phyloP scores from a whole-genome alignment of 768 basidiomycete species.

The Calocybe cyanea region DNA sequence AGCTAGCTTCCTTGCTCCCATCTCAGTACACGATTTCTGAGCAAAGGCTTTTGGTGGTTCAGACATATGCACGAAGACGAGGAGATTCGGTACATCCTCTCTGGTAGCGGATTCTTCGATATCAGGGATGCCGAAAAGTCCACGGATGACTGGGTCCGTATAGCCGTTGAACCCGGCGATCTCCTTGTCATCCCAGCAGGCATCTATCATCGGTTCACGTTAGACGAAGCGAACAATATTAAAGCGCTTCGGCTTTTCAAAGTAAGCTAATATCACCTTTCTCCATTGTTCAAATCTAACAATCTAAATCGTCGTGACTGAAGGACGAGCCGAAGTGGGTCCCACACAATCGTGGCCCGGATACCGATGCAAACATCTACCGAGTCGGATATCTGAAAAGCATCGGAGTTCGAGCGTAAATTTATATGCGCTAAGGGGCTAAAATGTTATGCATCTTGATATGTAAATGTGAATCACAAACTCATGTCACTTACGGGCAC shows the following conservation, averaged over 20 bases:
- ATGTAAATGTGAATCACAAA: too few species aligned
- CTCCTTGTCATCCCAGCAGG: constrained; percentile 85
- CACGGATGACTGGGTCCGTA: constrained; percentile 76
- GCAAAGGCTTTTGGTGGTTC: constrained; percentile 2
- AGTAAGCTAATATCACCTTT: constrained; percentile 31
- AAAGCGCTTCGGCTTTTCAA: constrained; percentile 84
- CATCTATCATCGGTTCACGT: constrained; percentile 93
- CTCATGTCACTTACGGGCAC: too few species aligned
- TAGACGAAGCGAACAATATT: constrained; percentile 72
- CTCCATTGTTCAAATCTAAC: too few species aligned
- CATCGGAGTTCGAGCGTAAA: constrained; percentile 39
- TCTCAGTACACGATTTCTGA: background rate
- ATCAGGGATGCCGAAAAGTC: constrained; percentile 73
- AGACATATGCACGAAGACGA: constrained; percentile 97
- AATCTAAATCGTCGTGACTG: too few species aligned
- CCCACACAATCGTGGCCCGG: constrained; percentile 60
- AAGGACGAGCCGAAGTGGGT: constrained; percentile 90
- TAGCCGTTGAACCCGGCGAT: constrained; percentile 74
- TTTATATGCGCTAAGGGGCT: background rate
- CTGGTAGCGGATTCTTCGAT: constrained; percentile 91
- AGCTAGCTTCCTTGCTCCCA: background rate
- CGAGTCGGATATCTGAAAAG: constrained; percentile 57
- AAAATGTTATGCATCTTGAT: too few species aligned
- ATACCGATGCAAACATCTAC: constrained; percentile 63
- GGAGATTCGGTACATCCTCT: constrained; percentile 86